These are phyloP conservation scores for Aspergillus tanneri DNA, from an alignment of 2,329 filamentous ascomycete species.

Conservation along the genomic window DNA sequence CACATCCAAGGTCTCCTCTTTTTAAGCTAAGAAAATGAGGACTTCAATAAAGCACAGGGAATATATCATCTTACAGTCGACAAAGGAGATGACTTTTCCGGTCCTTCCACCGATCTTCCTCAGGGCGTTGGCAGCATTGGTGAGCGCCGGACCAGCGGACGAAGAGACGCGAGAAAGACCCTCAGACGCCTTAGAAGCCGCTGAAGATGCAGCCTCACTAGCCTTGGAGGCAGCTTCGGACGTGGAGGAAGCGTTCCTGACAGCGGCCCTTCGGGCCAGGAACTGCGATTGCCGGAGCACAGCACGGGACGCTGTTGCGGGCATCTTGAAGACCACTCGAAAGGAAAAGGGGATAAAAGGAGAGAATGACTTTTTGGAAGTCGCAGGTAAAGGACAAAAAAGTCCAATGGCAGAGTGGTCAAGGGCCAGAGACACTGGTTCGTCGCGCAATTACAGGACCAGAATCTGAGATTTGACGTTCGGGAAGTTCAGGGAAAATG, in stretches of 20 bases:
- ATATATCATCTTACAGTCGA: constrained; percentile 70
- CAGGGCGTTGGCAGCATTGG: constrained; percentile 64
- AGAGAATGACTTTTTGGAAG: constrained; percentile 29
- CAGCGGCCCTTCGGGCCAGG: constrained; percentile 46
- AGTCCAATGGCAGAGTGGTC: constrained; percentile 43
- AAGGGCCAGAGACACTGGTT: constrained; percentile 28
- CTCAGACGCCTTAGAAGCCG: constrained; percentile 67
- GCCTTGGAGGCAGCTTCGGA: constrained; percentile 48
- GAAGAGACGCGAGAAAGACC: constrained; percentile 79
- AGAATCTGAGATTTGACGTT: constrained; percentile 42
- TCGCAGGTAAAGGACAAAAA: constrained; percentile 33
- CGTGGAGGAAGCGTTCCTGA: constrained; percentile 50
- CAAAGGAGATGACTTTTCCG: constrained; percentile 71
- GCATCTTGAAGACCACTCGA: constrained; percentile 41
- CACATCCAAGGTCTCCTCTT: not conserved
- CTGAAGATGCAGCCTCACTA: constrained; percentile 43
- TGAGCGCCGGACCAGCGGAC: constrained; percentile 74
- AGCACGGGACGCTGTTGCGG: constrained; percentile 44
- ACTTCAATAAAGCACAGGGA: constrained; percentile 7
- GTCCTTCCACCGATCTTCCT: constrained; percentile 79
- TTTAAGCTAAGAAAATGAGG: not conserved
- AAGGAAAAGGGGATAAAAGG: constrained; percentile 26
- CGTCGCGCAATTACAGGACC: constrained; percentile 37
- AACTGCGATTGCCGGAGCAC: constrained; percentile 50
- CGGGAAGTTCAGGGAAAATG: constrained; percentile 44